Conservation (phyloP, 1,284 basidiomycete species). For the Sutorius eximius region DNA sequence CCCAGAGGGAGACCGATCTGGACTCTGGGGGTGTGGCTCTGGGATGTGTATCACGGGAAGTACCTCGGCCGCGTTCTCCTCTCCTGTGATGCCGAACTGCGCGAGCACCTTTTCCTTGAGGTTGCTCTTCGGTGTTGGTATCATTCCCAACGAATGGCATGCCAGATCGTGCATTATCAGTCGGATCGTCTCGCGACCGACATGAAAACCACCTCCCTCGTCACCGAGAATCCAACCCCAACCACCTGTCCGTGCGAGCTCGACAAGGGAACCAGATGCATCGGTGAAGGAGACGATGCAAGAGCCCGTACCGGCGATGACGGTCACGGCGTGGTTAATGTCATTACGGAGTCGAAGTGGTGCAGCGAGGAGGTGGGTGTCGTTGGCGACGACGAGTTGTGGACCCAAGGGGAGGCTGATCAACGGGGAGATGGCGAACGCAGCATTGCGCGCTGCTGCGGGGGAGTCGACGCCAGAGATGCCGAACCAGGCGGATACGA, state of each 20-base stretch:
- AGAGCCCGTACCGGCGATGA: slow-evolving; percentile 73
- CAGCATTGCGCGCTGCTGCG: slow-evolving; percentile 53
- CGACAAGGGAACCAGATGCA: slow-evolving; percentile 41
- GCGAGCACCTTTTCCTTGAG: slow-evolving; percentile 49
- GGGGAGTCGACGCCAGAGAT: slow-evolving; percentile 75
- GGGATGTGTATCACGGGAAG: slow-evolving; percentile 59
- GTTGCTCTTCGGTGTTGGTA: slow-evolving; percentile 33
- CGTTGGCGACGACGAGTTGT: slow-evolving; percentile 64
- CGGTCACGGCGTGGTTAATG: slow-evolving; percentile 59
- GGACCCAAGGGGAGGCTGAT: slow-evolving; percentile 55
- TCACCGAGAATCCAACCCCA: slow-evolving; percentile 85
- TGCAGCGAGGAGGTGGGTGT: slow-evolving; percentile 72
- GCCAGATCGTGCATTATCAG: slow-evolving; percentile 62
- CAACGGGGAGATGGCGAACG: slow-evolving; percentile 51
- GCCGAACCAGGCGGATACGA: slow-evolving; percentile 74
- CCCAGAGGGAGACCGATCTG: slow-evolving; percentile 1
- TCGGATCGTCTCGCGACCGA: slow-evolving; percentile 70
- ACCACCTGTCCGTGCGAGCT: slow-evolving; percentile 70
- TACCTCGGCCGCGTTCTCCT: slow-evolving; percentile 59
- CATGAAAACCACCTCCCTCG: slow-evolving; percentile 75
- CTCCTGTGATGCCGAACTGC: slow-evolving; percentile 53
- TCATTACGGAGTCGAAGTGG: slow-evolving; percentile 61
- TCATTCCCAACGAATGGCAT: slow-evolving; percentile 45
- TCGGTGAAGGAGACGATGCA: slow-evolving; percentile 62
- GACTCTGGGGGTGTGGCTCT: slow-evolving; percentile 40